Evolutionary conservation across 139 green algal species (phyloP).

Genomic region (Coccomyxa sp.): DNA sequence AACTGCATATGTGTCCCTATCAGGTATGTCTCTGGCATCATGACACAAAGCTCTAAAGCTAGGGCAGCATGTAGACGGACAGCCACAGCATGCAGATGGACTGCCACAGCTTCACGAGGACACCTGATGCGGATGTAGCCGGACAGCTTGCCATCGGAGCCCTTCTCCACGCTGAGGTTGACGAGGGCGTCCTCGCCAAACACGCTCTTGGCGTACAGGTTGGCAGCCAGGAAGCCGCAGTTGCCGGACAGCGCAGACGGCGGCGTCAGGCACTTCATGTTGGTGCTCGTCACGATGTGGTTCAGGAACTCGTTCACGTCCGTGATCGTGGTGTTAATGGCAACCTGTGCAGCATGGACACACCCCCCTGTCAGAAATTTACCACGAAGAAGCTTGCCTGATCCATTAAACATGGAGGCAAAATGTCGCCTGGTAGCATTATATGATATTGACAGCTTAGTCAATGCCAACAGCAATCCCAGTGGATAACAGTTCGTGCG

Average conservation of each 20-base stretch:
- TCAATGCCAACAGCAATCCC: background rate
- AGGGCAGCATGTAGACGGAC: too few species aligned
- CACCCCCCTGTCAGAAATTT: background rate
- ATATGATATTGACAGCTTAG: too few species aligned
- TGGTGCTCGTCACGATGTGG: conserved; percentile 93
- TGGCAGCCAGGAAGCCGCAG: conserved; percentile 93
- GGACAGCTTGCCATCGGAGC: conserved; percentile 73
- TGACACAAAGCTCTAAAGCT: too few species aligned
- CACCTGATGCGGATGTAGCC: conserved; percentile 96
- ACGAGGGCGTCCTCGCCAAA: conserved; percentile 99
- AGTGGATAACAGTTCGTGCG: background rate
- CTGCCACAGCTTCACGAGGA: background rate
- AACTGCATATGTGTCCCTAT: too few species aligned
- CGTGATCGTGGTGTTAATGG: conserved; percentile 90
- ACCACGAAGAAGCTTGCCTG: too few species aligned
- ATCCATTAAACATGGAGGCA: too few species aligned
- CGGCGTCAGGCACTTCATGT: conserved; percentile 96
- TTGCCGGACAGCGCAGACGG: conserved; percentile 79
- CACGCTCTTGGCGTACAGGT: conserved; percentile 96
- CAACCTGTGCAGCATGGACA: conserved; percentile 46
- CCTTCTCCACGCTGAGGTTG: conserved; percentile 94
- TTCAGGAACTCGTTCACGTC: conserved; percentile 85
- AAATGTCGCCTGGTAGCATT: too few species aligned
- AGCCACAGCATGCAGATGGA: background rate
- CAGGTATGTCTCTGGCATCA: too few species aligned